phyloP scores from a whole-genome alignment of 2,329 filamentous ascomycete species.

The Leptographium galeiforme region DNA sequence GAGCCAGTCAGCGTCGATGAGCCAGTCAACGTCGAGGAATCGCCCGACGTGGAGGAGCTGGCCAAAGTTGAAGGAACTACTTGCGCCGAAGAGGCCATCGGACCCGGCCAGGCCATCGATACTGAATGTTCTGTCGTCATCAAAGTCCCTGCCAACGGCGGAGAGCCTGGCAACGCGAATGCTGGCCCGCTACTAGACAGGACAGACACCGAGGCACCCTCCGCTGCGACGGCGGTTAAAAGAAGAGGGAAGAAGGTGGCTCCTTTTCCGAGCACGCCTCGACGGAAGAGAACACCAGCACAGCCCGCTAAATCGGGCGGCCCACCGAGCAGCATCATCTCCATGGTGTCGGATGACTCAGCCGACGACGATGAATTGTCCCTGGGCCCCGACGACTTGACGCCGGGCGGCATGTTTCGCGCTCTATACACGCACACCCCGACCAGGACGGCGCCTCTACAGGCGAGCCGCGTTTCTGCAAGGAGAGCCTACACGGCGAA shows the following conservation, averaged over 20 bases:
- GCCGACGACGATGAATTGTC: slow-evolving; percentile 25
- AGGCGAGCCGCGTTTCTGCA: too few species aligned
- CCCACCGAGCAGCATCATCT: slow-evolving; percentile 23
- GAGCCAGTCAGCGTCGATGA: too few species aligned
- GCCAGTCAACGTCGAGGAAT: too few species aligned
- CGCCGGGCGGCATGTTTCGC: slow-evolving; percentile 7
- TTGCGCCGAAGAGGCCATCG: too few species aligned
- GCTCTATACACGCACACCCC: neutral
- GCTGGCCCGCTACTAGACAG: neutral
- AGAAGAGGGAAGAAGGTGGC: too few species aligned
- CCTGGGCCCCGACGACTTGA: slow-evolving; percentile 17
- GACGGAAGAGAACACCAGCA: neutral
- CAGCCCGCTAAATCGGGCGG: neutral
- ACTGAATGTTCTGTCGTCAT: too few species aligned
- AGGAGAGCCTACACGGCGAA: neutral
- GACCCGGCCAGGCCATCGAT: too few species aligned
- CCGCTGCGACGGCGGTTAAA: neutral
- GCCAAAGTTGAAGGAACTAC: too few species aligned
- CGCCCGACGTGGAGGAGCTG: too few species aligned
- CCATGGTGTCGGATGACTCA: slow-evolving; percentile 24
- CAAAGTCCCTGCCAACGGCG: too few species aligned
- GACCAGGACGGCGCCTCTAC: too few species aligned
- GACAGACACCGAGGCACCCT: neutral
- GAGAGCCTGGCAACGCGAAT: neutral
- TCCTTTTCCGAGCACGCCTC: neutral